These are phyloP conservation scores for Quercus aquifolioides DNA, from an alignment of 306 rosid genomes.

Conservation along the genomic window DNA sequence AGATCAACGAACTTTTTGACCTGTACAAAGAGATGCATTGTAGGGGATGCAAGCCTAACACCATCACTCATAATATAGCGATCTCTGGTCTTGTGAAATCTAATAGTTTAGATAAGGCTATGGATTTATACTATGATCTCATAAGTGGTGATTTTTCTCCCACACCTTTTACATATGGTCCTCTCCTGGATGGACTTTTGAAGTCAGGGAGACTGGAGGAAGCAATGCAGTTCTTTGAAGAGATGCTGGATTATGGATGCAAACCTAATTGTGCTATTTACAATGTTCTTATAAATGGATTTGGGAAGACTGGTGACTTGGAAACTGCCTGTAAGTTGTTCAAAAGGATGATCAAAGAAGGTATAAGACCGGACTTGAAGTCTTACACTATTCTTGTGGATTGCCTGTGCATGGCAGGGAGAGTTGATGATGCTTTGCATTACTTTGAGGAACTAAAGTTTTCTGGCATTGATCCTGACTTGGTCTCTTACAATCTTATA, in stretches of 20 bases:
- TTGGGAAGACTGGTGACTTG: constrained; percentile 68
- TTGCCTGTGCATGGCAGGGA: constrained; percentile 59
- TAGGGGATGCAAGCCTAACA: constrained; percentile 76
- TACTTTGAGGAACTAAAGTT: constrained; percentile 79
- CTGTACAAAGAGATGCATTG: constrained; percentile 68
- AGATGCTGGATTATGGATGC: constrained; percentile 75
- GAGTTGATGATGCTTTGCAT: constrained; percentile 72
- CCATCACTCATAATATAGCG: constrained; percentile 70
- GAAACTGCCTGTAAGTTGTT: constrained; percentile 66
- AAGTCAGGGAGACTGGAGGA: constrained; percentile 76
- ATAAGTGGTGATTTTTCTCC: constrained; percentile 77
- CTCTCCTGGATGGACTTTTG: constrained; percentile 78
- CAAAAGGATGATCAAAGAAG: constrained; percentile 74
- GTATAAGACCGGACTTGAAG: constrained; percentile 86
- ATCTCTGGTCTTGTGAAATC: constrained; percentile 76
- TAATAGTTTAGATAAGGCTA: constrained; percentile 51
- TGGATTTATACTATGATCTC: constrained; percentile 74
- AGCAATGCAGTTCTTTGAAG: constrained; percentile 75
- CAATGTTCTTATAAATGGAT: constrained; percentile 89
- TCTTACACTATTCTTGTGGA: constrained; percentile 86
- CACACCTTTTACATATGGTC: constrained; percentile 91
- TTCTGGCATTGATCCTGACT: constrained; percentile 74
- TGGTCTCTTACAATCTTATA: constrained; percentile 67
- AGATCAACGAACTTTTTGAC: constrained; percentile 56
- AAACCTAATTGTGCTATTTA: constrained; percentile 75